Evolutionary conservation across 1,139 yeast genomes (phyloP).

Genomic region (Debaryomyces udenii): DNA sequence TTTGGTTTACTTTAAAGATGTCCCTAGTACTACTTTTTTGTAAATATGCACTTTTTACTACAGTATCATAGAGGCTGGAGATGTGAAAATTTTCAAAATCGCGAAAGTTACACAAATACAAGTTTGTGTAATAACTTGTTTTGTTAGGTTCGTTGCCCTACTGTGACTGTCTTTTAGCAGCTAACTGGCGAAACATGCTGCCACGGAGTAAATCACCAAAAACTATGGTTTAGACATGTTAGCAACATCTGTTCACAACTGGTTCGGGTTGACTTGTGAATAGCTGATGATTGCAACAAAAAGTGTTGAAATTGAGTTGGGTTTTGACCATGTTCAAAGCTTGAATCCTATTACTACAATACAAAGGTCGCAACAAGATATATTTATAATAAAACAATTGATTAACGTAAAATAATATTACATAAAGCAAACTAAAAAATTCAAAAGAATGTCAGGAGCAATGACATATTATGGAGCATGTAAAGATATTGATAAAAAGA

Average conservation of each 20-base stretch:
- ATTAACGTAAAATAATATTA: background rate
- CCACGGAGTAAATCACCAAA: too few relatives aligned
- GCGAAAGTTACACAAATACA: constrained; percentile 13
- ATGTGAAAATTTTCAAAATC: constrained; percentile 15
- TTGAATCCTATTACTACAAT: too few relatives aligned
- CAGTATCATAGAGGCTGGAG: constrained; percentile 2
- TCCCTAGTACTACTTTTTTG: constrained; percentile 9
- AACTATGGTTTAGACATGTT: too few relatives aligned
- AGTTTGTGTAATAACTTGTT: background rate
- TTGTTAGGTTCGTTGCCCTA: constrained; percentile 12
- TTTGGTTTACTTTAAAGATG: constrained; percentile 14
- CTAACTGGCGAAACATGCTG: too few relatives aligned
- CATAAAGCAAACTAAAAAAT: background rate
- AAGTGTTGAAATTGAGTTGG: too few relatives aligned
- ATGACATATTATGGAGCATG: background rate
- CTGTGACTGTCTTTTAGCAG: background rate
- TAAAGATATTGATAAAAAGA: background rate
- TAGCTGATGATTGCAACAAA: too few relatives aligned
- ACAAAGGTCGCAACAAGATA: too few relatives aligned
- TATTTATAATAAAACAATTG: too few relatives aligned
- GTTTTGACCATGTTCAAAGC: too few relatives aligned
- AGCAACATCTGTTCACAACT: too few relatives aligned
- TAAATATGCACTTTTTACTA: constrained; percentile 7
- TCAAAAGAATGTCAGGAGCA: background rate
- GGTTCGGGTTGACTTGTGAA: too few relatives aligned